Conservation (phyloP, 331 rosid species). For the Malus hybrid region DNA sequence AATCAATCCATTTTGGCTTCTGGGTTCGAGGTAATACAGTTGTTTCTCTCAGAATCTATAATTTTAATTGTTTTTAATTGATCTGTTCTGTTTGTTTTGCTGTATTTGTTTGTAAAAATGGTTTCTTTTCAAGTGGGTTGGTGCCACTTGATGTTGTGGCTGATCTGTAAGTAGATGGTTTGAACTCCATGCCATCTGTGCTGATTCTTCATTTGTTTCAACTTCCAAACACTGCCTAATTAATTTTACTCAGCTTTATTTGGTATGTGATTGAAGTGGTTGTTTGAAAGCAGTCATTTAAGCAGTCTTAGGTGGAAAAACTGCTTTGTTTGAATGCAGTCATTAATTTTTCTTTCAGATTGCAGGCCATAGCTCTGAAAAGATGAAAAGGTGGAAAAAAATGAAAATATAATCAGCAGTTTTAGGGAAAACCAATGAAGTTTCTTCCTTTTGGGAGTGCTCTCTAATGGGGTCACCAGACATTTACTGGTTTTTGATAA, state of each 20-base stretch:
- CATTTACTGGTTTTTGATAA: background rate
- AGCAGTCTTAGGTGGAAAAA: too few species aligned
- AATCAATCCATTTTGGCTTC: background rate
- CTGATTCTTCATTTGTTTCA: background rate
- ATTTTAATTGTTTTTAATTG: background rate
- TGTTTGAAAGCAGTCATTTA: background rate
- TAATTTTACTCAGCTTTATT: background rate
- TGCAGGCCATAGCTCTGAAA: background rate
- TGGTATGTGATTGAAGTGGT: background rate
- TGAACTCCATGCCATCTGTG: background rate
- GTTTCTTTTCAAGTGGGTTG: background rate
- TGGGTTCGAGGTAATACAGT: background rate
- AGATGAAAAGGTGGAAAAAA: background rate
- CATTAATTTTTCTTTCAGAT: too few species aligned
- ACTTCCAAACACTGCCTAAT: background rate
- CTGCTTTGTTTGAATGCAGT: background rate
- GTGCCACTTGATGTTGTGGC: background rate
- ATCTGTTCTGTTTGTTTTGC: background rate
- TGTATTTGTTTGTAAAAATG: background rate
- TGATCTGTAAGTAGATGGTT: background rate
- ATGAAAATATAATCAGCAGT: background rate
- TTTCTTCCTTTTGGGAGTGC: background rate
- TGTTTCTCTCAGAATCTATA: too few species aligned
- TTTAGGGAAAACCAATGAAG: background rate
- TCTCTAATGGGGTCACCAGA: background rate